Evolutionary conservation across 805 yeast genomes (phyloP), one percentile per base, ranked within the genome.

Genomic region (Maudiozyma bulderi): DNA sequence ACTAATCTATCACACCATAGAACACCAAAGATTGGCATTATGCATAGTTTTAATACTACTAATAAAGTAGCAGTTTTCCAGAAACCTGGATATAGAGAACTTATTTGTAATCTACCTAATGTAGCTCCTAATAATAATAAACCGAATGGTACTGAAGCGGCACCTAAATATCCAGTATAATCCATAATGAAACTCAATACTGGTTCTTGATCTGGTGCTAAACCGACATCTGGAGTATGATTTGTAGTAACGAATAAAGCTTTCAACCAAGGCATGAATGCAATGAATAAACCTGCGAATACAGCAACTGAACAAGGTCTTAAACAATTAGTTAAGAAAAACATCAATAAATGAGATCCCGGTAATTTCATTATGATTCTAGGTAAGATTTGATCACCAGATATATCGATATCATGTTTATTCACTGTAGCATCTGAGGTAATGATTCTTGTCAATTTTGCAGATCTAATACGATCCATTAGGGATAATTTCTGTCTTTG

Each of bases 141-240:
- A 3, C 98, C 99, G 48, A 88, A 69, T 2, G 97, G 98, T 31
- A 91, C 98, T 40, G 86, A 81, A 0, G 97, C 96, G 2, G 81
- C 80, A 0, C 95, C 96, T 3, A 93, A 69, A 61, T 90, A 93
- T 7, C 77, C 62, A 1, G 90, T 72, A 51, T 81, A 80, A 61
- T 91, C 96, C 78, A 91, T 85, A 5, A 91, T 54, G 55, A 91
- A 91, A 10, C 89, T 84, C 40, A 91, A 71, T 3, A 95, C 90
- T 0, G 99, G 97, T 51, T 73, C 72, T 1, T 73, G 72, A 65
- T 91, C 99, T 0, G 99, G 99, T 0, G 98, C 98, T 47, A 73
- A 61, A 1, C 77, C 82, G 20, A 89, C 71, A 29, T 62, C 54
- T 26, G 72, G 66, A 5, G 69, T 63, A 32, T 73, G 74, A 1